Percentiles rank a stretch among this genome's conserved stretches.
Evolutionary conservation across 2,329 filamentous ascomycete species (phyloP).

Genomic region (Neopestalotiopsis sp.): DNA sequence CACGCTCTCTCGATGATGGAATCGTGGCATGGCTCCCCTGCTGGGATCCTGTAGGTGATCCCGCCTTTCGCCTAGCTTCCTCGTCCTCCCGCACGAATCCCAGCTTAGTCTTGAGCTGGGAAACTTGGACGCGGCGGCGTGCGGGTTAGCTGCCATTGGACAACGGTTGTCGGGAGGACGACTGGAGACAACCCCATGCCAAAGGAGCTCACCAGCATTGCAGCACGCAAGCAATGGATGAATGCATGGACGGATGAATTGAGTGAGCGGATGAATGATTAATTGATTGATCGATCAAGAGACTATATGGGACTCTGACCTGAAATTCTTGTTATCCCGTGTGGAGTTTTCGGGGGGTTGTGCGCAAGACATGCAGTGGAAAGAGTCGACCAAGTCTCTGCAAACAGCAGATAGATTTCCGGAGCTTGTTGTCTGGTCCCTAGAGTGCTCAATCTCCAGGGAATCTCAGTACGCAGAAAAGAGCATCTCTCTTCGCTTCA

Average conservation of each 20-base stretch:
- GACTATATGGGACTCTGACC: background rate
- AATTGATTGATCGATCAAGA: background rate
- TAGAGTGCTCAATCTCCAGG: too few species aligned
- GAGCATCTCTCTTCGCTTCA: background rate
- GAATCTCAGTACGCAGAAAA: background rate
- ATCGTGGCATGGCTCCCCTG: constrained; percentile 30
- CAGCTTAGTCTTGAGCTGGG: constrained; percentile 14
- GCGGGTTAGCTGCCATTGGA: background rate
- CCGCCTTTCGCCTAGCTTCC: constrained; percentile 32
- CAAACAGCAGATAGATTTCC: background rate
- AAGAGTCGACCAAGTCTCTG: background rate
- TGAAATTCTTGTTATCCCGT: background rate
- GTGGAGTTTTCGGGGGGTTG: background rate
- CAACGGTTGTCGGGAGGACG: constrained; percentile 7
- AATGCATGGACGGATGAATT: background rate
- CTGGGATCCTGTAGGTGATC: constrained; percentile 29
- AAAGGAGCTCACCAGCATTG: background rate
- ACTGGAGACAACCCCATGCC: background rate
- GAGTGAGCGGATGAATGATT: background rate
- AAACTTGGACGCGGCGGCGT: constrained; percentile 5
- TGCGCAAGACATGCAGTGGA: background rate
- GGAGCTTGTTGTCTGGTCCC: background rate
- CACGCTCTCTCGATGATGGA: constrained; percentile 19
- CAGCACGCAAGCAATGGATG: background rate
- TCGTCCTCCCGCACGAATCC: constrained; percentile 23